Conservation (phyloP, 2,329 filamentous ascomycete genomes). For the Emericellopsis atlantica region DNA sequence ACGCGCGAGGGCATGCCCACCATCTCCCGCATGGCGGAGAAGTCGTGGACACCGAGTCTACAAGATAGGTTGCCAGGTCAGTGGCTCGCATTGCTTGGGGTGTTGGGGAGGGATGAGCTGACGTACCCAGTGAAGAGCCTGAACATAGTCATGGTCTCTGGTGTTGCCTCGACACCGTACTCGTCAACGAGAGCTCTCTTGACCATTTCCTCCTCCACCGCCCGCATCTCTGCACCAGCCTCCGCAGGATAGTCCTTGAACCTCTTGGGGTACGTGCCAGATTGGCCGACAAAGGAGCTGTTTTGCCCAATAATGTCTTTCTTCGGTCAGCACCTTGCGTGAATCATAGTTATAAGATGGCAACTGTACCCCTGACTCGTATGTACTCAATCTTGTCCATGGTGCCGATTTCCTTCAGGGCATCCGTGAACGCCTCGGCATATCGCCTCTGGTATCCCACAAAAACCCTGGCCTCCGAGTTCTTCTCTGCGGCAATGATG, state of each 20-base stretch:
- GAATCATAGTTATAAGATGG: not conserved
- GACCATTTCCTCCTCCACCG: conserved; percentile 1
- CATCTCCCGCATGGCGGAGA: conserved; percentile 36
- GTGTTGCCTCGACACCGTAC: conserved; percentile 1
- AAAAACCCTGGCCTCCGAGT: conserved; percentile 31
- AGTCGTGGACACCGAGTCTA: conserved; percentile 34
- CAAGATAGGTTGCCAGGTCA: not conserved
- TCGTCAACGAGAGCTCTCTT: conserved; percentile 2
- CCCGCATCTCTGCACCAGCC: conserved; percentile 4
- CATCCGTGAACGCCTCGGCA: conserved; percentile 38
- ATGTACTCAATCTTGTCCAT: conserved; percentile 43
- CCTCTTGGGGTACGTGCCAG: conserved; percentile 25
- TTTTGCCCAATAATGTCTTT: conserved; percentile 29
- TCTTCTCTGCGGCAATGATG: conserved; percentile 35
- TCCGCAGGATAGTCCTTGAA: conserved; percentile 22
- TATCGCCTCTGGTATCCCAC: conserved; percentile 52
- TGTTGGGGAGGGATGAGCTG: too few relatives aligned
- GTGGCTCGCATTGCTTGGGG: too few relatives aligned
- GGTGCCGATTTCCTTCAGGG: conserved; percentile 37
- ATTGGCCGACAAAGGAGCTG: conserved; percentile 25
- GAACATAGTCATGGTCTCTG: not conserved
- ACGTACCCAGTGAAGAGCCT: not conserved
- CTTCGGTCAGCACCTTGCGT: not conserved
- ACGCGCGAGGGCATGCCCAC: conserved; percentile 27
- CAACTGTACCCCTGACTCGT: conserved; percentile 17